Percentiles rank a stretch among this genome's conserved stretches.
Conservation (phyloP, 2,329 filamentous ascomycete species). For the Penicillium sp. region DNA sequence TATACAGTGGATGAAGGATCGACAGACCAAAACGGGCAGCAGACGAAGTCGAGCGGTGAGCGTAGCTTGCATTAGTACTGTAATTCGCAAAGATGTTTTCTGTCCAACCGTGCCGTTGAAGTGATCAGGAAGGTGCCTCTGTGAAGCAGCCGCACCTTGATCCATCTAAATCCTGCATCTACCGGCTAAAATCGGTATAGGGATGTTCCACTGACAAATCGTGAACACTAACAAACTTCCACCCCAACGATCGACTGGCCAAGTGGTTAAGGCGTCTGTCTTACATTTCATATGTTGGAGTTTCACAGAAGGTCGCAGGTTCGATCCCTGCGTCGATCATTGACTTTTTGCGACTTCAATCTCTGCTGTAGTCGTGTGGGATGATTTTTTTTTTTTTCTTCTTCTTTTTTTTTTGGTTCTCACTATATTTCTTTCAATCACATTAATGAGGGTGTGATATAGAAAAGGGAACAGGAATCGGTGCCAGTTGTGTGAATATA, state of each 20-base stretch:
- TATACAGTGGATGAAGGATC: too few species aligned
- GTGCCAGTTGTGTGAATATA: background rate
- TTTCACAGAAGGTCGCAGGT: slow-evolving; percentile 7
- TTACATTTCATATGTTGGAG: slow-evolving; percentile 7
- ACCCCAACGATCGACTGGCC: slow-evolving; percentile 3
- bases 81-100: too few species aligned
- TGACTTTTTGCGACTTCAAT: background rate
- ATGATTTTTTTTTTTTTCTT: background rate
- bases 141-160: too few species aligned
- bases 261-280: slow-evolving; percentile 11
- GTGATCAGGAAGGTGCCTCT: too few species aligned
- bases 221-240: background rate
- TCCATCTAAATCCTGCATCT: too few species aligned
- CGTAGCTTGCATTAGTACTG: too few species aligned
- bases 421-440: background rate
- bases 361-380: background rate
- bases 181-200: too few species aligned
- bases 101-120: too few species aligned
- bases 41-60: too few species aligned
- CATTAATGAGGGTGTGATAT: background rate
- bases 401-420: background rate
- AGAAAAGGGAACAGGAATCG: background rate
- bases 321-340: slow-evolving; percentile 6
- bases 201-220: too few species aligned
- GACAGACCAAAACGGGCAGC: too few species aligned